These are phyloP conservation scores for Artemisia tridentata DNA, from an alignment of 129 eudicot genomes.

Conservation along the genomic window DNA sequence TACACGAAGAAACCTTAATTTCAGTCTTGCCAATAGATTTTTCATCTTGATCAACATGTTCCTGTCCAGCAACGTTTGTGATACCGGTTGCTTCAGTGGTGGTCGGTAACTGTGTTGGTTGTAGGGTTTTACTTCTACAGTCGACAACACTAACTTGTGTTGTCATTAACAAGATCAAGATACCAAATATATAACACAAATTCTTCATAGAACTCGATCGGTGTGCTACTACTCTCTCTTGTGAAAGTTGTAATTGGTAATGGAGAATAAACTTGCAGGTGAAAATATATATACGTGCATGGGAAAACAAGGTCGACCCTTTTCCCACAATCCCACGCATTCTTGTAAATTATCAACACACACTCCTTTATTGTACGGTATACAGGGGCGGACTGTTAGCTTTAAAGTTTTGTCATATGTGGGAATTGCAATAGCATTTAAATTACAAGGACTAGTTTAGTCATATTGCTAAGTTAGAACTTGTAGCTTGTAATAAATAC, in stretches of 20 bases:
- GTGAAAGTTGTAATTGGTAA: not conserved
- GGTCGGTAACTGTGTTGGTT: not conserved
- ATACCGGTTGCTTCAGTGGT: not conserved
- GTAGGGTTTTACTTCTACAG: constrained; percentile 15
- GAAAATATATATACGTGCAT: constrained; percentile 3
- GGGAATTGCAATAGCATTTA: no score
- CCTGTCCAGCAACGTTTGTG: not conserved
- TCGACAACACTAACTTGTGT: constrained; percentile 6
- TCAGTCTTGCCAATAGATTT: not conserved
- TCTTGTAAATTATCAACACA: no score
- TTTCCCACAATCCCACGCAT: no score
- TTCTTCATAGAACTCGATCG: not conserved
- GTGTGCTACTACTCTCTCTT: not conserved
- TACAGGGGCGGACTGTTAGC: no score
- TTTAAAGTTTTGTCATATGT: no score
- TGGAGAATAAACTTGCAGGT: not conserved
- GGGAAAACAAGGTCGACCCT: not conserved
- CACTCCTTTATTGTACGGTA: no score
- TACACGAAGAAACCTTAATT: not conserved
- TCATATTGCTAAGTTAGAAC: no score
- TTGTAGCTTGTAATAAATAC: no score
- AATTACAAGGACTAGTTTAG: no score
- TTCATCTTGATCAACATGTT: not conserved
- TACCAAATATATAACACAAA: not conserved
- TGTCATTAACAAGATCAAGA: constrained; percentile 5